A percentile compares a stretch with the other conserved stretches of the same genome.
phyloP scores from a whole-genome alignment of 306 rosid species.

The Cucurbita argyrosperma region DNA sequence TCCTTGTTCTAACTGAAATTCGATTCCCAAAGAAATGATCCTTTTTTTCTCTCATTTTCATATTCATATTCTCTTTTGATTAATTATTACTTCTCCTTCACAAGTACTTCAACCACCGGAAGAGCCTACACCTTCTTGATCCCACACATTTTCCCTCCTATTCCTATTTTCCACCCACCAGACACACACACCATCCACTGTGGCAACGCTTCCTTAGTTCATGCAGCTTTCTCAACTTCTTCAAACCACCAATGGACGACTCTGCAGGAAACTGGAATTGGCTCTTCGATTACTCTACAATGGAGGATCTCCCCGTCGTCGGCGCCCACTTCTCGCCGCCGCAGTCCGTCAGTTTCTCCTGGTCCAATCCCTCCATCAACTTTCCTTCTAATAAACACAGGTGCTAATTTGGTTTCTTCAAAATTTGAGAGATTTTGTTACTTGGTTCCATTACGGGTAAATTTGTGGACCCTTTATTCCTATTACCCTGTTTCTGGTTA shows the following conservation, averaged over 20 bases:
- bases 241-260: slow-evolving; percentile 25
- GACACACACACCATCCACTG: background rate
- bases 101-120: background rate
- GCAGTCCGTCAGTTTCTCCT: slow-evolving; percentile 32
- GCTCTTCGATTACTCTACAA: slow-evolving; percentile 42
- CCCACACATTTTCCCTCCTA: background rate
- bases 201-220: background rate
- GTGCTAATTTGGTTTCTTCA: slow-evolving; percentile 5
- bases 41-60: background rate
- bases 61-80: background rate
- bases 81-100: background rate
- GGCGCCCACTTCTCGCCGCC: slow-evolving; percentile 23
- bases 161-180: background rate
- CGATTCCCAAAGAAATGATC: background rate
- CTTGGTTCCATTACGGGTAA: background rate
- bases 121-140: background rate
- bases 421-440: too few relatives aligned
- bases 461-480: background rate
- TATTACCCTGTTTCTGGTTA: background rate
- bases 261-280: slow-evolving; percentile 27
- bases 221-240: background rate
- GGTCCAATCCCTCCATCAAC: slow-evolving; percentile 28
- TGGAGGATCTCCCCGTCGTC: slow-evolving; percentile 21
- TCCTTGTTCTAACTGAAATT: background rate
- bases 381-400: slow-evolving; percentile 26